phyloP scores from a whole-genome alignment of 768 basidiomycete species.

The Cystofilobasidium bisporidii region DNA sequence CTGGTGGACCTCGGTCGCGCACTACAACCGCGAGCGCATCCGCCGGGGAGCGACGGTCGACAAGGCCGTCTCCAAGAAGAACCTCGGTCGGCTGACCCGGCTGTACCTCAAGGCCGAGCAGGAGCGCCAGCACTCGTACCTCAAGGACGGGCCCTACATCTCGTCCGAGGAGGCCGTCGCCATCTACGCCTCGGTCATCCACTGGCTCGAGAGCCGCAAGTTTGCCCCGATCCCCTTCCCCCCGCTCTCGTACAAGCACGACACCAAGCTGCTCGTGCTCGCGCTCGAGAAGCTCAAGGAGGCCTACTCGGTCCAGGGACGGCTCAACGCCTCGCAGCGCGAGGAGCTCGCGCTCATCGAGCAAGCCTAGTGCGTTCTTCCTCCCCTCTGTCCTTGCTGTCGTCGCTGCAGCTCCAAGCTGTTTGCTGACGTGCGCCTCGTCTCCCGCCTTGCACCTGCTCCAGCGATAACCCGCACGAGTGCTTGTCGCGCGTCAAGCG shows the following conservation, averaged over 20 bases:
- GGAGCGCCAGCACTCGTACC: slow-evolving; percentile 93
- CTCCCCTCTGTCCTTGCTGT: background rate
- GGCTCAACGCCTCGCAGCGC: slow-evolving; percentile 93
- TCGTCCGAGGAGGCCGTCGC: slow-evolving; percentile 98
- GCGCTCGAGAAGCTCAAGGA: slow-evolving; percentile 98
- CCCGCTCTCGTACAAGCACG: slow-evolving; percentile 97
- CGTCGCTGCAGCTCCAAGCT: background rate
- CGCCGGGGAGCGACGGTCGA: slow-evolving; percentile 92
- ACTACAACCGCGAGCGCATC: slow-evolving; percentile 96
- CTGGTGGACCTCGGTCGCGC: slow-evolving; percentile 98
- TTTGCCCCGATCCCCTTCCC: slow-evolving; percentile 99
- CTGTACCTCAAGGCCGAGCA: slow-evolving; percentile 98
- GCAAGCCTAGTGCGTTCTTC: slow-evolving; percentile 55
- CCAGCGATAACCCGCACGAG: slow-evolving; percentile 90
- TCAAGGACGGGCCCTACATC: slow-evolving; percentile 98
- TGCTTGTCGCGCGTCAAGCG: slow-evolving; percentile 98
- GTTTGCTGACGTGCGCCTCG: background rate
- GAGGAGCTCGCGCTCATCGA: slow-evolving; percentile 97
- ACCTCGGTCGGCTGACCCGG: slow-evolving; percentile 91
- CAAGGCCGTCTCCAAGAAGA: slow-evolving; percentile 69
- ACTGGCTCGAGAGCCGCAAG: slow-evolving; percentile 96
- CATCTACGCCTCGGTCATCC: slow-evolving; percentile 95
- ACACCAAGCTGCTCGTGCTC: slow-evolving; percentile 91
- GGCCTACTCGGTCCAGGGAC: slow-evolving; percentile 95
- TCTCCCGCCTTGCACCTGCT: too few relatives aligned